A percentile compares a stretch with the other conserved stretches of the same genome.
Conservation (phyloP, 306 rosid species). For the Quercus parvula region DNA sequence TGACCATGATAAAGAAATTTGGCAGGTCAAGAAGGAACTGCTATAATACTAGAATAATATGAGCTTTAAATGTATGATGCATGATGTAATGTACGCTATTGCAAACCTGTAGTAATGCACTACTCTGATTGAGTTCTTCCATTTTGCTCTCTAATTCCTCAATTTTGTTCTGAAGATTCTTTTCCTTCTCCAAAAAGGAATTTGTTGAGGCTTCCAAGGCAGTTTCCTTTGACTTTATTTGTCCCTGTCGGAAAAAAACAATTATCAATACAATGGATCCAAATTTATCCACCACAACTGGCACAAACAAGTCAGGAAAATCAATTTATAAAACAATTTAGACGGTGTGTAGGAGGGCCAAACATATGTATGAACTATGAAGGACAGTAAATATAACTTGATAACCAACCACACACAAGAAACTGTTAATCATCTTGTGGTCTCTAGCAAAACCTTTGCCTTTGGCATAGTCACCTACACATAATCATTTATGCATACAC, state of each 20-base stretch:
- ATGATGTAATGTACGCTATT: neutral
- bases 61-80: neutral
- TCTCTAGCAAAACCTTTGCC: neutral
- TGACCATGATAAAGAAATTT: neutral
- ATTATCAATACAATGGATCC: conserved; percentile 1
- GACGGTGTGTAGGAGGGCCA: neutral
- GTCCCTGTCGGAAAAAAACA: conserved; percentile 45
- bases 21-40: neutral
- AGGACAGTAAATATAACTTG: neutral
- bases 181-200: conserved; percentile 64
- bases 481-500: neutral
- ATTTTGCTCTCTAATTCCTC: conserved; percentile 60
- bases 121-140: conserved; percentile 52
- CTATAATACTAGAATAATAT: neutral
- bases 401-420: neutral
- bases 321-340: neutral
- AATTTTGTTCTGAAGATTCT: conserved; percentile 66
- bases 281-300: neutral
- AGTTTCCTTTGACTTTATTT: conserved; percentile 59
- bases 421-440: neutral
- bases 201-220: conserved; percentile 56
- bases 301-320: conserved; percentile 3
- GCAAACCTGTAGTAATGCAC: conserved; percentile 56
- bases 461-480: neutral
- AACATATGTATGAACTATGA: neutral